phyloP scores from a whole-genome alignment of 2,329 filamentous ascomycete species.

The Trichophyton verrucosum region DNA sequence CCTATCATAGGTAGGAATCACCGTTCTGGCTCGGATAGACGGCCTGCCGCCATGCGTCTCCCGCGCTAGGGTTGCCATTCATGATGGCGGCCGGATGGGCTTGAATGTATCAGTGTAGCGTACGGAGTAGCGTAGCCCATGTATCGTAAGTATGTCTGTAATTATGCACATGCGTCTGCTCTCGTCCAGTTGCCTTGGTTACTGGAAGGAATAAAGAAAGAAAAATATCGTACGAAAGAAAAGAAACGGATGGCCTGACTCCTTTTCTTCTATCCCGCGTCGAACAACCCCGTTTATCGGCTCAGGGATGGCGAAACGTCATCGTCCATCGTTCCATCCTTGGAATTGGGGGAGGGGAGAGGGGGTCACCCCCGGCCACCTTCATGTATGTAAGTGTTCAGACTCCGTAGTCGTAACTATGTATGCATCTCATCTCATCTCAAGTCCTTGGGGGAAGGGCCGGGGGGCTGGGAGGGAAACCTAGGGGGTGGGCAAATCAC shows the following conservation, averaged over 20 bases:
- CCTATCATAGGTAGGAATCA: background rate
- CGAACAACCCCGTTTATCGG: background rate
- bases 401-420: background rate
- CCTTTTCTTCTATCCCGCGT: background rate
- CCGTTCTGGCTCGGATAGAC: background rate
- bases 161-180: no score
- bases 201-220: no score
- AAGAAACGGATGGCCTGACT: background rate
- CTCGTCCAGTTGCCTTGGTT: no score
- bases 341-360: background rate
- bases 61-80: background rate
- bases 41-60: background rate
- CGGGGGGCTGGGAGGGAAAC: no score
- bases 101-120: no score
- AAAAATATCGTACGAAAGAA: background rate
- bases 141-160: no score
- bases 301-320: conserved; percentile 1
- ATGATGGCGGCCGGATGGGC: no score
- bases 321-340: background rate
- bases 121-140: no score
- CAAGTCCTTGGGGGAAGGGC: background rate
- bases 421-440: background rate
- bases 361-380: background rate
- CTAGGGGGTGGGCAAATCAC: background rate
- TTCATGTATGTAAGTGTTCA: background rate